Conservation (phyloP, 495 filamentous ascomycete genomes). For the Aspergillus saccharolyticus region DNA sequence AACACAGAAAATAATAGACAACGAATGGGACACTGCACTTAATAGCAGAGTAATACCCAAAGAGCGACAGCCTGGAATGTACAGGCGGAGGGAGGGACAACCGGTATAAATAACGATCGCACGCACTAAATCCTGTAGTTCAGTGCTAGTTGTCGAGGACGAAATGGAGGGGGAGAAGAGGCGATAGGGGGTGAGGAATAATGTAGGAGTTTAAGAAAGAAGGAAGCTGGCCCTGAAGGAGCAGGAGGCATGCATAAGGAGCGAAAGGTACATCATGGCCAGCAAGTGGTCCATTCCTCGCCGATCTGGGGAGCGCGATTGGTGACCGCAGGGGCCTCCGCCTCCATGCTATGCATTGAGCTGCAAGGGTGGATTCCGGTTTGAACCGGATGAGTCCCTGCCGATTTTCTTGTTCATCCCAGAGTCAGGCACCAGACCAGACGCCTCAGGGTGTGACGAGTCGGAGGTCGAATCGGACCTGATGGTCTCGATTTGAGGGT, state of each 20-base stretch:
- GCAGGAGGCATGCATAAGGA: background rate
- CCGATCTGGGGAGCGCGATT: background rate
- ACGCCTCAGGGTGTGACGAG: background rate
- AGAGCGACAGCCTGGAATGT: background rate
- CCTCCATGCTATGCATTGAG: background rate
- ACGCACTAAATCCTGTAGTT: background rate
- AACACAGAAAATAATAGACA: background rate
- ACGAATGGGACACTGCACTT: background rate
- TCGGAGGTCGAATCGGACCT: background rate
- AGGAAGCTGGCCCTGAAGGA: background rate
- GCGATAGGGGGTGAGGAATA: background rate
- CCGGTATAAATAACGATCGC: slow-evolving; percentile 4
- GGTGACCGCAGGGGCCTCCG: background rate
- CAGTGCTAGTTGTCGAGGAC: background rate
- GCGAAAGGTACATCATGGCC: background rate
- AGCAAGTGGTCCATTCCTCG: background rate
- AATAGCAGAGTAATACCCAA: background rate
- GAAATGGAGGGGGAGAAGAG: background rate
- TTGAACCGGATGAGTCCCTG: background rate
- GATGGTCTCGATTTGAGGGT: background rate
- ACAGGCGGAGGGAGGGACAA: background rate
- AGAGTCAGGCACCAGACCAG: background rate
- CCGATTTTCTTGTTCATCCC: background rate
- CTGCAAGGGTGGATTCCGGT: background rate
- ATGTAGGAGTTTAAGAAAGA: background rate